Percentiles rank a stretch among this genome's conserved stretches.
Conservation (phyloP, 768 basidiomycete genomes). For the Glaciozyma martinii region DNA sequence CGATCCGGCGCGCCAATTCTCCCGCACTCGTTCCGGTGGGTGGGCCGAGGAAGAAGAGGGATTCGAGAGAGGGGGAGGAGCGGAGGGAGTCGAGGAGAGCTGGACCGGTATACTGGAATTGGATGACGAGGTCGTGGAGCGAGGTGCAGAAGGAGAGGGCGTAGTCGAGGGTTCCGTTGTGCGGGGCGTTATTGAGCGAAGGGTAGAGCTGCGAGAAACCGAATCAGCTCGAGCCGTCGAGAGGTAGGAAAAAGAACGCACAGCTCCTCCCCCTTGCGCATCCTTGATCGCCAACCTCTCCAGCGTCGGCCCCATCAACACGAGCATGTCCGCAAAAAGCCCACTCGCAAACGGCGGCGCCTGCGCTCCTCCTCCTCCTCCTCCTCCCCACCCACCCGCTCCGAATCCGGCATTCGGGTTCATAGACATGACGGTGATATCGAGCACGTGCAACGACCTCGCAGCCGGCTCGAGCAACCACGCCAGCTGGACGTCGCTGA, state of each 20-base stretch:
- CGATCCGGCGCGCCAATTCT: constrained; percentile 5
- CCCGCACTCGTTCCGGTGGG: constrained; percentile 7
- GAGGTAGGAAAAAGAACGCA: background rate
- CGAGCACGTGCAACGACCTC: background rate
- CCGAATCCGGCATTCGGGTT: background rate
- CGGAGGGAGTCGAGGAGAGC: constrained; percentile 6
- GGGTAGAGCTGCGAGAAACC: constrained; percentile 1
- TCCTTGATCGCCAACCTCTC: constrained; percentile 6
- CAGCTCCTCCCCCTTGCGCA: background rate
- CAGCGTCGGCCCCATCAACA: constrained; percentile 2
- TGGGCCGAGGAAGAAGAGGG: constrained; percentile 8
- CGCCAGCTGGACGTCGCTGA: constrained; percentile 10
- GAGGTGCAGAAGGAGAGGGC: constrained; percentile 4
- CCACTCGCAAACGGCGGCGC: constrained; percentile 14
- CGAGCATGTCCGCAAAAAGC: constrained; percentile 13
- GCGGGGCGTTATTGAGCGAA: constrained; percentile 4
- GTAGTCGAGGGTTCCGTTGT: constrained; percentile 15
- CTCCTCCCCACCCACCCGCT: background rate
- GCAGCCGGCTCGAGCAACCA: constrained; percentile 21
- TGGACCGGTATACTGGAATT: constrained; percentile 2
- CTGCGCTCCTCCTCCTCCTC: background rate
- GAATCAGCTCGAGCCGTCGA: background rate
- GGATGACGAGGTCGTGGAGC: constrained; percentile 1
- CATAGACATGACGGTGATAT: background rate
- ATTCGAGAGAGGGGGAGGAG: background rate